Evolutionary conservation across 805 yeast genomes (phyloP).

Genomic region (Yarrowia sp.): DNA sequence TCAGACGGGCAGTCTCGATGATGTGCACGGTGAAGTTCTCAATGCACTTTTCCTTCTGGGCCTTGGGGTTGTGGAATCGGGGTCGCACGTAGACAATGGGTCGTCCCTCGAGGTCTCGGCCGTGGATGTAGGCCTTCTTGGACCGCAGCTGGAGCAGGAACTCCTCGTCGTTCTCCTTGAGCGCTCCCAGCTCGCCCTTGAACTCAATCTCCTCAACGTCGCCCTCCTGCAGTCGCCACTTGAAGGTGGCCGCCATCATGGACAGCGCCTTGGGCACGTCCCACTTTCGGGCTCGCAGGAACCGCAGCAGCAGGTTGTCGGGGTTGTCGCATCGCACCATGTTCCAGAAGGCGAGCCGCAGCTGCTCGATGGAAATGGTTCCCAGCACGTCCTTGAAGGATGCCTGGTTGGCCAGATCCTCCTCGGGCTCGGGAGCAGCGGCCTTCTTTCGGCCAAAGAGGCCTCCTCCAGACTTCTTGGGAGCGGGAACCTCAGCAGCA

Average conservation of each 20-base stretch:
- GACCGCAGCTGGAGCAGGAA: slow-evolving; percentile 60
- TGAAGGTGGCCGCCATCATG: slow-evolving; percentile 75
- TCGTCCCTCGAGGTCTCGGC: slow-evolving; percentile 72
- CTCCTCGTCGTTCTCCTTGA: slow-evolving; percentile 55
- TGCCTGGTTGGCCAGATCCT: slow-evolving; percentile 41
- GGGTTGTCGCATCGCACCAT: slow-evolving; percentile 78
- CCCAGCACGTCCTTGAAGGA: slow-evolving; percentile 58
- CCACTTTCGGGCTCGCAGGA: slow-evolving; percentile 87
- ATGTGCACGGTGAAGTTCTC: slow-evolving; percentile 75
- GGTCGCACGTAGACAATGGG: slow-evolving; percentile 87
- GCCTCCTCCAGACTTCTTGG: slow-evolving; percentile 45
- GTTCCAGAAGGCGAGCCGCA: slow-evolving; percentile 62
- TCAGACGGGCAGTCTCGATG: slow-evolving; percentile 83
- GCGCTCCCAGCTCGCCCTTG: slow-evolving; percentile 74
- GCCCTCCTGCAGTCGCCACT: slow-evolving; percentile 73
- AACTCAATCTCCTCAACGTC: slow-evolving; percentile 66
- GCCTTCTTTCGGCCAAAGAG: slow-evolving; percentile 45
- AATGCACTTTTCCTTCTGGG: slow-evolving; percentile 72
- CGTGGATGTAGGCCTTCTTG: slow-evolving; percentile 77
- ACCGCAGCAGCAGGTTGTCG: slow-evolving; percentile 78
- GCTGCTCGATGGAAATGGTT: slow-evolving; percentile 59
- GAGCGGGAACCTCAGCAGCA: slow-evolving; percentile 44
- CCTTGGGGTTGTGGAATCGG: slow-evolving; percentile 71
- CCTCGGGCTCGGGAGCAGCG: slow-evolving; percentile 39
- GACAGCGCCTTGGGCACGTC: slow-evolving; percentile 68